These are phyloP conservation scores for Wickerhamiella vanderwaltii DNA, from an alignment of 805 yeast genomes.

Conservation along the genomic window DNA sequence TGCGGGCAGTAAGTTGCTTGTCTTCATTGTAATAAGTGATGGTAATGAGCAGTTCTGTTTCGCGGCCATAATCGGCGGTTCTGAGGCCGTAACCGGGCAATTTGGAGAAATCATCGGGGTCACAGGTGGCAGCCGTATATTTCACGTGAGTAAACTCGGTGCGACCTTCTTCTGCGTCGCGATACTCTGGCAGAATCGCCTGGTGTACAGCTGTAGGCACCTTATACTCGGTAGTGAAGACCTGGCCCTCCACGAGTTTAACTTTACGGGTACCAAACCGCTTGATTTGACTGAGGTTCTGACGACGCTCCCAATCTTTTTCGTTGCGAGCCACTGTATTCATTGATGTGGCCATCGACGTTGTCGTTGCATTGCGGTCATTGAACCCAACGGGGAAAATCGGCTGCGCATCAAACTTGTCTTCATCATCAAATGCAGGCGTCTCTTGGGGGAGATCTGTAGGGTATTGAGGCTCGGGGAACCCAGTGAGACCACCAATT, in stretches of 20 bases:
- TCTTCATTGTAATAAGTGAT: slow-evolving; percentile 60
- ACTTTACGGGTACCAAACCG: slow-evolving; percentile 30
- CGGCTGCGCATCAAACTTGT: slow-evolving; percentile 10
- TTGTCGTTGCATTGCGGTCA: background rate
- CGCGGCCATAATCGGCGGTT: slow-evolving; percentile 43
- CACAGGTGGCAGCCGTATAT: slow-evolving; percentile 54
- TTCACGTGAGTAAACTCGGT: slow-evolving; percentile 49
- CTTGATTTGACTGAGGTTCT: slow-evolving; percentile 21
- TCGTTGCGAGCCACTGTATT: slow-evolving; percentile 3
- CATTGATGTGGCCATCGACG: background rate
- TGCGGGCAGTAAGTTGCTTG: slow-evolving; percentile 46
- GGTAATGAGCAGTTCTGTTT: slow-evolving; percentile 50
- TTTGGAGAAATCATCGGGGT: slow-evolving; percentile 50
- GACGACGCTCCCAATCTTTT: slow-evolving; percentile 25
- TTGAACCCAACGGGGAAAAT: background rate
- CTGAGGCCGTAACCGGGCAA: slow-evolving; percentile 44
- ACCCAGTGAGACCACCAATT: slow-evolving; percentile 22
- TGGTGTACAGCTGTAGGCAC: slow-evolving; percentile 33
- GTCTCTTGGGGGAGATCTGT: background rate
- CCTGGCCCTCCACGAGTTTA: slow-evolving; percentile 28
- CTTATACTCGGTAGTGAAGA: slow-evolving; percentile 28
- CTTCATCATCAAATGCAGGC: slow-evolving; percentile 3
- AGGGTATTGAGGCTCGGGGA: slow-evolving; percentile 13
- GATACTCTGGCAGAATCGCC: slow-evolving; percentile 28
- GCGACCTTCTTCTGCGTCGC: slow-evolving; percentile 34